A percentile compares a stretch with the other conserved stretches of the same genome.
Conservation (phyloP, 2,329 filamentous ascomycete genomes). For the Sarocladiaceae sp. region DNA sequence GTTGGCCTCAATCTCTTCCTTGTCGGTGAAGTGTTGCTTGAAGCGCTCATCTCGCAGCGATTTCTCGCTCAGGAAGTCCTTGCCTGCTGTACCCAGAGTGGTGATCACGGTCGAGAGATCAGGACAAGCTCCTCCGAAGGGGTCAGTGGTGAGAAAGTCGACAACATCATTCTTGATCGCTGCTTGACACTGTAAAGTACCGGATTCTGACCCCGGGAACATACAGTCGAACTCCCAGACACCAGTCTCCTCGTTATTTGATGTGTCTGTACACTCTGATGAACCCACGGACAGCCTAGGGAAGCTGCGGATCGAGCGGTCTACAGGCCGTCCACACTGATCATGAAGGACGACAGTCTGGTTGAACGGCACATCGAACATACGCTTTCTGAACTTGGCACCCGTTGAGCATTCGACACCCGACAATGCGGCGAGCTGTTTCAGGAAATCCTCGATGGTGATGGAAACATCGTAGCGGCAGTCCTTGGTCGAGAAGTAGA, state of each 20-base stretch:
- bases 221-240: constrained; percentile 31
- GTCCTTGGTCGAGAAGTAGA: constrained; percentile 29
- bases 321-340: constrained; percentile 28
- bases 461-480: constrained; percentile 30
- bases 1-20: constrained; percentile 11
- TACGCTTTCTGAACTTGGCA: constrained; percentile 14
- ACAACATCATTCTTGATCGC: constrained; percentile 27
- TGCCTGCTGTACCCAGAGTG: constrained; percentile 22
- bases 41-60: constrained; percentile 23
- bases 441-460: constrained; percentile 26
- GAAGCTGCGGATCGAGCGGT: constrained; percentile 20
- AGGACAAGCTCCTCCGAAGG: constrained; percentile 30
- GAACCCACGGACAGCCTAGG: constrained; percentile 27
- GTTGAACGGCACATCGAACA: constrained; percentile 23
- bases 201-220: constrained; percentile 28
- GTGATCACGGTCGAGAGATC: constrained; percentile 29
- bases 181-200: constrained; percentile 23
- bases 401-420: constrained; percentile 24
- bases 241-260: constrained; percentile 22
- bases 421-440: constrained; percentile 26
- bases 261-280: constrained; percentile 24
- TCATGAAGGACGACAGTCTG: constrained; percentile 29
- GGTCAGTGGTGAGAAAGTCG: constrained; percentile 29
- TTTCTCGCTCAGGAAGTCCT: constrained; percentile 23
- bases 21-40: constrained; percentile 11